These are phyloP conservation scores for Taphrina wiesneri DNA, from an alignment of 1,139 yeast species.

Conservation along the genomic window DNA sequence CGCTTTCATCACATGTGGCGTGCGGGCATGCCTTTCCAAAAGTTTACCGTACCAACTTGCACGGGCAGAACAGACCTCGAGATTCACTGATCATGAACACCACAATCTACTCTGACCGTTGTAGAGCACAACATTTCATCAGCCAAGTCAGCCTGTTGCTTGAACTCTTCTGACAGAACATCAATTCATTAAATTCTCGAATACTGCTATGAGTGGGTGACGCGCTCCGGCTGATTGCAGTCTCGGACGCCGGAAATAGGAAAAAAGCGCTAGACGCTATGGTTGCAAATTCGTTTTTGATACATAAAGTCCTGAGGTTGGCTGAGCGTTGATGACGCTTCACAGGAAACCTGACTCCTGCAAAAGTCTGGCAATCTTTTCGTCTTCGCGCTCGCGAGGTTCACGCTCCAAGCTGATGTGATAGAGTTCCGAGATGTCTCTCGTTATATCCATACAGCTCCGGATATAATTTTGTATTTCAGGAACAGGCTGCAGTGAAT, in stretches of 20 bases:
- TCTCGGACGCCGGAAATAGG: not conserved
- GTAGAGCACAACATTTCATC: too few species aligned
- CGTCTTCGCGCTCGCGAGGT: slow-evolving; percentile 41
- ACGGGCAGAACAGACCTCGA: too few species aligned
- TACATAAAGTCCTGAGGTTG: not conserved
- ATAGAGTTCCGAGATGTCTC: slow-evolving; percentile 39
- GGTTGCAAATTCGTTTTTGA: not conserved
- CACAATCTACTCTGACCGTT: too few species aligned
- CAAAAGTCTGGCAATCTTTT: slow-evolving; percentile 39
- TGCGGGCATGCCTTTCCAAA: too few species aligned
- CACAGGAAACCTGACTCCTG: slow-evolving; percentile 40
- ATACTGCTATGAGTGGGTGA: not conserved
- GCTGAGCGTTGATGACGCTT: not conserved
- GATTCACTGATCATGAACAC: not conserved
- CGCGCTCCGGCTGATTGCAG: not conserved
- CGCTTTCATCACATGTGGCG: not conserved
- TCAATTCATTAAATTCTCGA: not conserved
- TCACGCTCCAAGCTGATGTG: slow-evolving; percentile 39
- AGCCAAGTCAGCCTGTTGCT: too few species aligned
- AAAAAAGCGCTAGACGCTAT: not conserved
- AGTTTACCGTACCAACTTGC: too few species aligned
- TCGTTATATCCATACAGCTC: slow-evolving; percentile 40
- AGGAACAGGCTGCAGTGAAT: slow-evolving; percentile 61
- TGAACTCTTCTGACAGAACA: not conserved
- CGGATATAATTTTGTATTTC: slow-evolving; percentile 58